Percentiles rank a stretch among this genome's conserved stretches.
Evolutionary conservation across 768 basidiomycete genomes (phyloP).

Genomic region (Tylopilus plumbeoviolaceoides): DNA sequence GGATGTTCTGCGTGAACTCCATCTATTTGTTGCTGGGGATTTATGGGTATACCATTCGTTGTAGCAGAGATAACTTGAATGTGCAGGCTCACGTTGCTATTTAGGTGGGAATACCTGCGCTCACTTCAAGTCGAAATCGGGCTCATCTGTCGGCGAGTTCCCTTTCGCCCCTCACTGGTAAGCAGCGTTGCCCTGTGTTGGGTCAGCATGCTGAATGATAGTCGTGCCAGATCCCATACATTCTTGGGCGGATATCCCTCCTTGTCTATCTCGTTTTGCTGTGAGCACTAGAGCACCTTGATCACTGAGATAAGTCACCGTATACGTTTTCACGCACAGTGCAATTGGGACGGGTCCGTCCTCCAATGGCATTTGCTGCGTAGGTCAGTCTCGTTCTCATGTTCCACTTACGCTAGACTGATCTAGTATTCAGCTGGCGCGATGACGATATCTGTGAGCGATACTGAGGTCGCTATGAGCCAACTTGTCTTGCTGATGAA

Average conservation of each 20-base stretch:
- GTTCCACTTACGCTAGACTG: background rate
- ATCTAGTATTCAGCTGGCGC: constrained; percentile 5
- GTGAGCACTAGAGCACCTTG: constrained; percentile 6
- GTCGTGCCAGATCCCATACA: constrained; percentile 18
- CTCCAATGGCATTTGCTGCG: background rate
- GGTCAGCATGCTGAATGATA: background rate
- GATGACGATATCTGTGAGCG: constrained; percentile 5
- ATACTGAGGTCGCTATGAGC: too few species aligned
- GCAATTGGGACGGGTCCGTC: background rate
- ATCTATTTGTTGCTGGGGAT: constrained; percentile 13
- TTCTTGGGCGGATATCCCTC: constrained; percentile 14
- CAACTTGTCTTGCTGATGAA: background rate
- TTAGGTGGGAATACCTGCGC: constrained; percentile 22
- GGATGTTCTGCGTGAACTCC: background rate
- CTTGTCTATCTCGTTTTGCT: constrained; percentile 5
- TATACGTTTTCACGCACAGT: constrained; percentile 3
- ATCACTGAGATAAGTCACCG: background rate
- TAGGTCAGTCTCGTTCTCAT: constrained; percentile 13
- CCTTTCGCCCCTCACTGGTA: constrained; percentile 19
- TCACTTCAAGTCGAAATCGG: constrained; percentile 14
- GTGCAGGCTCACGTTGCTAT: background rate
- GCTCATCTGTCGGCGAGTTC: constrained; percentile 7
- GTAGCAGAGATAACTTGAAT: background rate
- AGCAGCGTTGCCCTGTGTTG: constrained; percentile 1
- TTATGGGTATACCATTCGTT: constrained; percentile 13